Conservation (phyloP, 352 stramenopile species). For the Aphanomyces cochlioides region DNA sequence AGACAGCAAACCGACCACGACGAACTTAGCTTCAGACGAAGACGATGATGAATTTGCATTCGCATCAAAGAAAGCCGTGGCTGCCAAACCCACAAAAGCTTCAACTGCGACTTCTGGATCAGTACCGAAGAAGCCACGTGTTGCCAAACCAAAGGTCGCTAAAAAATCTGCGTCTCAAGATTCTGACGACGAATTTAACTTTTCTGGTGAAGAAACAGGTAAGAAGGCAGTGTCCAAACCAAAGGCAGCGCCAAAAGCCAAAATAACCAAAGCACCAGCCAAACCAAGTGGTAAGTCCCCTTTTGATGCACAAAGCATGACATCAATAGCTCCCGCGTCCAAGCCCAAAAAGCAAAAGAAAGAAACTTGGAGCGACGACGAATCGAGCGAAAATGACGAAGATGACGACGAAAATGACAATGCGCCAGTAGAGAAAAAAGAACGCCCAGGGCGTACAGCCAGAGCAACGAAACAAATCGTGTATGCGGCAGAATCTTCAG, state of each 20-base stretch:
- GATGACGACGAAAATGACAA: slow-evolving; percentile 34
- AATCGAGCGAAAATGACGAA: slow-evolving; percentile 41
- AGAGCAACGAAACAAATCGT: slow-evolving; percentile 18
- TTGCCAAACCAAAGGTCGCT: slow-evolving; percentile 33
- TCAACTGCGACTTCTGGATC: not conserved
- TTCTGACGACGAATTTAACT: slow-evolving; percentile 33
- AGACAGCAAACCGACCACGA: slow-evolving; percentile 25
- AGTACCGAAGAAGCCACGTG: slow-evolving; percentile 33
- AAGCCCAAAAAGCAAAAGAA: slow-evolving; percentile 41
- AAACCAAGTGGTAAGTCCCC: not conserved
- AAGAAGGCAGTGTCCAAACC: slow-evolving; percentile 33
- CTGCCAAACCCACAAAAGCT: slow-evolving; percentile 38
- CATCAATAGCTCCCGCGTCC: slow-evolving; percentile 31
- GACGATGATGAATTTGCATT: slow-evolving; percentile 67
- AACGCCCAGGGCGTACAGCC: slow-evolving; percentile 1
- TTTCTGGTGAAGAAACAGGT: slow-evolving; percentile 35
- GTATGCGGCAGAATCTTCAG: slow-evolving; percentile 12
- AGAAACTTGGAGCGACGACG: slow-evolving; percentile 54
- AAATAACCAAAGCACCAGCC: slow-evolving; percentile 23
- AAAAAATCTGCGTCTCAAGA: slow-evolving; percentile 30
- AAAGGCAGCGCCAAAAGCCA: slow-evolving; percentile 31
- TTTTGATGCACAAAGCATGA: slow-evolving; percentile 14
- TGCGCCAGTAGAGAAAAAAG: not conserved
- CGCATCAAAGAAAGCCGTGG: slow-evolving; percentile 14
- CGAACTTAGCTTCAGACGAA: slow-evolving; percentile 35